Evolutionary conservation across 495 filamentous ascomycete species (phyloP).

Genomic region (Melanomma pulvis-pyrius): DNA sequence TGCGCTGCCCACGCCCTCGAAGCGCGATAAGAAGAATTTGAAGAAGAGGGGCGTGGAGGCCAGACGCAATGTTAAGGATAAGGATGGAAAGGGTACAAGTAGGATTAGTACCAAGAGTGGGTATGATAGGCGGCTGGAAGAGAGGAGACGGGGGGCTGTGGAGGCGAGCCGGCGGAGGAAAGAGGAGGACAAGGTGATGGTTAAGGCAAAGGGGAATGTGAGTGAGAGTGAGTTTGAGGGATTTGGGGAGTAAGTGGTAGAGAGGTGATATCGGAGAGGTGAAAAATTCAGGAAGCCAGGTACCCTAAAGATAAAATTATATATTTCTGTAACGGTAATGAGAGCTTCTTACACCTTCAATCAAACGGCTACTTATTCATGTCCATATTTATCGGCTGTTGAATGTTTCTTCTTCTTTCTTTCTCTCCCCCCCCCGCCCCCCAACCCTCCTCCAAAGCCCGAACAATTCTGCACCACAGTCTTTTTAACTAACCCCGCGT

Average conservation of each 20-base stretch:
- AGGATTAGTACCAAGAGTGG: constrained; percentile 92
- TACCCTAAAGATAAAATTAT: too few relatives aligned
- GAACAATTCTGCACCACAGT: too few relatives aligned
- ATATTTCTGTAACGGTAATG: too few relatives aligned
- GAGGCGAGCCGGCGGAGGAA: constrained; percentile 64
- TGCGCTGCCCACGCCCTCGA: constrained; percentile 77
- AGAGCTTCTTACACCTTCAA: too few relatives aligned
- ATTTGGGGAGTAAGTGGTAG: constrained; percentile 56
- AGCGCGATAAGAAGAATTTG: constrained; percentile 77
- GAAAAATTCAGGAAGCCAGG: too few relatives aligned
- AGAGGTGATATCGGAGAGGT: neutral
- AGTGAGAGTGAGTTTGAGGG: constrained; percentile 63
- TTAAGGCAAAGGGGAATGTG: constrained; percentile 41
- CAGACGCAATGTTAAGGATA: constrained; percentile 53
- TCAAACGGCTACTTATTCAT: too few relatives aligned
- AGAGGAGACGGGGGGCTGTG: constrained; percentile 74
- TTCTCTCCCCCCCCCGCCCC: too few relatives aligned
- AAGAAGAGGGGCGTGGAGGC: constrained; percentile 83
- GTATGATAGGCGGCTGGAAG: constrained; percentile 77
- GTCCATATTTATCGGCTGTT: too few relatives aligned
- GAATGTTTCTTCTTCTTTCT: too few relatives aligned
- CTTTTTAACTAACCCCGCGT: too few relatives aligned
- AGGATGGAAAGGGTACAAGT: constrained; percentile 51
- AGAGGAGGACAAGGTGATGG: constrained; percentile 41
- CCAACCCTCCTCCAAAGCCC: too few relatives aligned